Evolutionary conservation across 208 protist species (phyloP), one percentile per base, ranked within the genome.

Genomic region (Novymonas esmeraldas): DNA sequence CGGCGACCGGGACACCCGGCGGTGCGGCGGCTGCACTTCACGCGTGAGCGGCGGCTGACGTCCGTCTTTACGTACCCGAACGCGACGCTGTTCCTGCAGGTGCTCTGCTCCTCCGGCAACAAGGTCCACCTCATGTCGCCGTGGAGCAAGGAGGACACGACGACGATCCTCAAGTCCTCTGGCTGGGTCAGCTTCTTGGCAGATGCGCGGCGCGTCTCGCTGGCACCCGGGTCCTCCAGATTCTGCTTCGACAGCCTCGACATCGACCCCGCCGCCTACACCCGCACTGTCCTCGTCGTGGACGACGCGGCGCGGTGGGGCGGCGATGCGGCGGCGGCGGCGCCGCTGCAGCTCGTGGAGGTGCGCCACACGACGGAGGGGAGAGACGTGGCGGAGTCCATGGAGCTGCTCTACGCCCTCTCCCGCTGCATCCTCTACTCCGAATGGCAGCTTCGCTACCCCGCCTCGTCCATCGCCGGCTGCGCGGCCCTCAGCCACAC

Each of bases 381-480:
- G 16, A 10, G 20, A 6, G 58, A 33, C 18, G 46, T 41, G 29
- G 34, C 63, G 6, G 41, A 54, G 26, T 94, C 88, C 10, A 81
- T 91, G 69, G 82, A 87, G 44, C 78, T 95, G 7, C 64, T 95
- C 5, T 77, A 83, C 59, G 86, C 83, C 18, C 76, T 93, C 28
- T 91, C 79, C 7, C 70, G 60, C 16, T 91, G 84, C 41, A 65
- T 92, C 13, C 62, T 76, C 1, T 74, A 91, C 22, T 78, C 79
- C 20, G 89, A 95, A 68, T 85, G 80, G 71, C 77, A 79, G 13
- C 60, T 93, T 31, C 82, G 86, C n/a, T 82, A 87, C 64, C 86
- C 89, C n/a, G 65, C 73, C 5, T 87, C 76, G 18, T 71, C 83
- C 28, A 79, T 94, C 9, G 60, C 71, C 0, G 69, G 75, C 51